These are phyloP conservation scores for Heimioporus retisporus DNA, from an alignment of 1,284 basidiomycete genomes.

Conservation along the genomic window DNA sequence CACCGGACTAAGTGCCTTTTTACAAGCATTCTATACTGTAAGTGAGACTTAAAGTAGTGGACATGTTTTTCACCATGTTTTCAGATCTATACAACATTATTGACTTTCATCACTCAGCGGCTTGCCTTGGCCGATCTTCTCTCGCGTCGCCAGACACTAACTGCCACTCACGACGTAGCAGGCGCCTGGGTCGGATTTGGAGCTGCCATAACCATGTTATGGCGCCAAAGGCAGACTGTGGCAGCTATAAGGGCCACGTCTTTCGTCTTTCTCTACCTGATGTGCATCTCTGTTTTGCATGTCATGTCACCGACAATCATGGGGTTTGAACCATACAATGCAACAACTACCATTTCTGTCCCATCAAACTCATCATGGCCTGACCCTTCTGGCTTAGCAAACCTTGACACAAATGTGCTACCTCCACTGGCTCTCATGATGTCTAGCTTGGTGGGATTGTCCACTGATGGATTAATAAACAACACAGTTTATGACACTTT, in stretches of 20 bases:
- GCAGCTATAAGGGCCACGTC: not conserved
- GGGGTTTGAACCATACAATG: conserved; percentile 3
- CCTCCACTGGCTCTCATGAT: not conserved
- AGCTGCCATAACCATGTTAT: conserved; percentile 6
- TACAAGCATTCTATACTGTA: conserved; percentile 23
- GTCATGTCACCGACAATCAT: conserved; percentile 11
- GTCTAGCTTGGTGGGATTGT: not conserved
- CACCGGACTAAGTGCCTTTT: conserved; percentile 13
- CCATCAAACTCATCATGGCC: conserved; percentile 9
- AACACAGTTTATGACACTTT: not conserved
- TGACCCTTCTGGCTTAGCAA: not conserved
- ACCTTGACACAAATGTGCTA: not conserved
- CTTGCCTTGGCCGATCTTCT: too few species aligned
- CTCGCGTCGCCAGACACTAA: too few species aligned
- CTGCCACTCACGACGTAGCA: too few species aligned
- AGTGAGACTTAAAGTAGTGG: not conserved
- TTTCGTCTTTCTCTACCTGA: conserved; percentile 9
- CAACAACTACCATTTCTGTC: too few species aligned
- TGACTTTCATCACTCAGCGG: too few species aligned
- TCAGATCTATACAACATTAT: too few species aligned
- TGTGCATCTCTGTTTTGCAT: conserved; percentile 5
- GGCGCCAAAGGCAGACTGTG: conserved; percentile 11
- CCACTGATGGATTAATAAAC: not conserved
- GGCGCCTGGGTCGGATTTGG: too few species aligned
- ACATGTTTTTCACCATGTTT: too few species aligned